Percentiles rank a stretch among this genome's conserved stretches.
Conservation (phyloP, 306 rosid genomes). For the Vicia sativa region DNA sequence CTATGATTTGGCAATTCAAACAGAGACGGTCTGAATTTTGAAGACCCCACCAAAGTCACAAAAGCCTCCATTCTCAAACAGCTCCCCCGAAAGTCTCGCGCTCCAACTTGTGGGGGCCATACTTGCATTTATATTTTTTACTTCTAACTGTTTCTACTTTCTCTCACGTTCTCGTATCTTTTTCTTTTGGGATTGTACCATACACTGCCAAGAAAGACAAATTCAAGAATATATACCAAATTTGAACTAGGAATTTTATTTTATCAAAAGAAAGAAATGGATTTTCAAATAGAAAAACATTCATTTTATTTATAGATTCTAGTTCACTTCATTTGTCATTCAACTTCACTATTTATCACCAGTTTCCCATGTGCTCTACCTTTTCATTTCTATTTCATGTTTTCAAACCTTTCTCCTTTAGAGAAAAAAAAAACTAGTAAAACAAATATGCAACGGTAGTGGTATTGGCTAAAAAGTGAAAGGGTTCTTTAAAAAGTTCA, state of each 20-base stretch:
- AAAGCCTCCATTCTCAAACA: background rate
- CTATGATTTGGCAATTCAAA: background rate
- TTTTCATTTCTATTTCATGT: slow-evolving; percentile 1
- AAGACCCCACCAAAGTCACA: slow-evolving; percentile 2
- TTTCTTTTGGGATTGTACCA: background rate
- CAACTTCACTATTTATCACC: slow-evolving; percentile 46
- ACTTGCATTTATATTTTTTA: background rate
- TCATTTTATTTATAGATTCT: too few species aligned
- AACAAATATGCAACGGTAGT: background rate
- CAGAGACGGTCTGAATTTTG: background rate
- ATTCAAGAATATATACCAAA: background rate
- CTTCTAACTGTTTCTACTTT: background rate
- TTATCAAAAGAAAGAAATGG: background rate
- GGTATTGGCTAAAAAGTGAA: background rate
- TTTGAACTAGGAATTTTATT: background rate
- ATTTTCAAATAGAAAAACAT: too few species aligned
- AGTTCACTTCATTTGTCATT: slow-evolving; percentile 42
- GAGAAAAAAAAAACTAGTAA: background rate
- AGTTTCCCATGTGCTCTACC: slow-evolving; percentile 44
- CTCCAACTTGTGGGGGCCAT: slow-evolving; percentile 42
- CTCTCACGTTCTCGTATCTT: slow-evolving; percentile 6
- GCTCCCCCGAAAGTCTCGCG: slow-evolving; percentile 80
- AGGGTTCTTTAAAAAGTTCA: background rate
- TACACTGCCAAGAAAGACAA: background rate
- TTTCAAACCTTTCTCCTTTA: background rate